Base-by-base conservation (phyloP, 495 filamentous ascomycete genomes). In the Friedmanniomyces endolithicus region DNA sequence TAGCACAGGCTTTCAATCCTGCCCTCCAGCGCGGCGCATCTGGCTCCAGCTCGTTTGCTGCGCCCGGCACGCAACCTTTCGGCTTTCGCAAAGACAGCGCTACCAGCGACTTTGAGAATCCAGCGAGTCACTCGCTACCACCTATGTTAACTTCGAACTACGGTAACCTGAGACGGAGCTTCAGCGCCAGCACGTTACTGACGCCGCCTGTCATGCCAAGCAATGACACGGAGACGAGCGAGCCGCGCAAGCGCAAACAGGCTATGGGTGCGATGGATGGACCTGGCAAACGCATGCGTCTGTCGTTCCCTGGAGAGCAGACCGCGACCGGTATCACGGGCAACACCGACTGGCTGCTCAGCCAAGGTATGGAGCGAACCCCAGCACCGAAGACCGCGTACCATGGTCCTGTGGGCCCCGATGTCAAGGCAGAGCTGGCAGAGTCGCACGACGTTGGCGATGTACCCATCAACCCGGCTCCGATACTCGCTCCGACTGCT, bases 271-370 rank as follows among this genome's bases (percentile, higher is more conserved):
- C 23, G 23, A 16, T 19, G 4, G 17, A 22, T 3, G 3, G 14
- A 33, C 25, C 8, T 1, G 9, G 25, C 23, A 50, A 50, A 25
- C 47, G 47, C 25, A 33, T 50, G 29, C 47, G 47, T 9, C 29
- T 50, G 29, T 50, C 47, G 11, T 22, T 50, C 2, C 47, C 29
- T 34, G 47, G 47, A 2, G 25, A 50, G n/a, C 25, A 34, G n/a
- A 9, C 25, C 6, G 14, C 16, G 29, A 2, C 29, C 11, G 12
- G 47, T 22, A 9, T 1, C 25, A 25, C 24, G 16, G 8, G 6
- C 9, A 50, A 34, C 17, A 47, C 44, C 24, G 47, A 50, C 6
- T 50, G 47, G 47, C 47, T 50, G 24, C 47, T 50, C 3, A n/a
- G 47, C n/a, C 47, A 50, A n/a, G 25, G 25, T 17, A 19, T 34